Evolutionary conservation across 345 rosid genomes (phyloP).

Genomic region (Citrus hindsii): DNA sequence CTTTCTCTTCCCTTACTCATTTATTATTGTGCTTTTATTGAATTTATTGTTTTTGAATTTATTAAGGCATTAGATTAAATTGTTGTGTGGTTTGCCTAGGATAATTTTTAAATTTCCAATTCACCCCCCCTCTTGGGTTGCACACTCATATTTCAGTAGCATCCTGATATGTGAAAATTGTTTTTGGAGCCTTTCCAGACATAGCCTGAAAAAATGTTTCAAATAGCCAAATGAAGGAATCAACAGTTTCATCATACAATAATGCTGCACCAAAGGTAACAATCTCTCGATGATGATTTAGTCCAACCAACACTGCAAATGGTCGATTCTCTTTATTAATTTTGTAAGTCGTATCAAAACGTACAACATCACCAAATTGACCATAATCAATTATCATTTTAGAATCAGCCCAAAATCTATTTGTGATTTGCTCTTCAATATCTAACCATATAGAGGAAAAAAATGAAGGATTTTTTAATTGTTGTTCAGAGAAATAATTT

Average conservation of each 20-base stretch:
- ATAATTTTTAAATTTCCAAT: too few relatives aligned
- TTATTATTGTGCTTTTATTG: too few relatives aligned
- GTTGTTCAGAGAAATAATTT: too few relatives aligned
- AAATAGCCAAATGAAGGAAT: not conserved
- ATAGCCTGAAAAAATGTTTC: not conserved
- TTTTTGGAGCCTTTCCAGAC: not conserved
- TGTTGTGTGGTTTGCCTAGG: too few relatives aligned
- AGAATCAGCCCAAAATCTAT: too few relatives aligned
- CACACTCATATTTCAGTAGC: too few relatives aligned
- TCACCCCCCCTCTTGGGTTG: too few relatives aligned
- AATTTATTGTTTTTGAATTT: too few relatives aligned
- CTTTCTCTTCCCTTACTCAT: too few relatives aligned
- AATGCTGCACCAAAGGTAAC: not conserved
- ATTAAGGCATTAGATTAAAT: too few relatives aligned
- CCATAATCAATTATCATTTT: not conserved
- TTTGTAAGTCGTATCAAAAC: not conserved
- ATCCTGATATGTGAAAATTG: not conserved
- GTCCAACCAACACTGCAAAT: not conserved
- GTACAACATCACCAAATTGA: not conserved
- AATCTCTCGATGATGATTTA: not conserved
- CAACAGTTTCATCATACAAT: not conserved
- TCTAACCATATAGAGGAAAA: too few relatives aligned
- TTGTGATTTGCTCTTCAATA: too few relatives aligned
- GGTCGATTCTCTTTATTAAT: not conserved
- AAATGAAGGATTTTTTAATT: not conserved